phyloP scores from a whole-genome alignment of 495 filamentous ascomycete genomes.

The Penicillium robsamsonii region DNA sequence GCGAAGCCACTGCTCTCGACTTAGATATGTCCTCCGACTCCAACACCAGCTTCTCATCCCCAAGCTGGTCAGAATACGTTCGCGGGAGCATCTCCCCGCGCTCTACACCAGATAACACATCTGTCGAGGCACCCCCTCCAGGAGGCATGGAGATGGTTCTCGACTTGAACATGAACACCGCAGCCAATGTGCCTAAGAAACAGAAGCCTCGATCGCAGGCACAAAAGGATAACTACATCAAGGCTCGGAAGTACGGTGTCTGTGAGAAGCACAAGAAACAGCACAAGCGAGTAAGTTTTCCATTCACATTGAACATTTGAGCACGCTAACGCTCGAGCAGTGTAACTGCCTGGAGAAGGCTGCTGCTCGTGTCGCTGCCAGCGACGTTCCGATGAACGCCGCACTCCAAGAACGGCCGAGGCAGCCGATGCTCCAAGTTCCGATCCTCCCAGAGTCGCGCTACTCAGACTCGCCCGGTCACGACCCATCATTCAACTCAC shows the following conservation, averaged over 20 bases:
- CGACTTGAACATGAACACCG: slow-evolving; percentile 49
- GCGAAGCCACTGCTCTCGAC: slow-evolving; percentile 31
- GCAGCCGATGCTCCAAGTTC: background rate
- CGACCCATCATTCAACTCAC: slow-evolving; percentile 6
- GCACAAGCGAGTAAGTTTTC: slow-evolving; percentile 43
- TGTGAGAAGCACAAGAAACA: slow-evolving; percentile 51
- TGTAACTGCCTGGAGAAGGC: slow-evolving; percentile 48
- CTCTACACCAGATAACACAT: slow-evolving; percentile 22
- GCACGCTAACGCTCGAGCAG: slow-evolving; percentile 29
- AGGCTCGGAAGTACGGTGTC: slow-evolving; percentile 45
- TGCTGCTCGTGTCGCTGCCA: slow-evolving; percentile 25
- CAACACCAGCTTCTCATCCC: slow-evolving; percentile 40
- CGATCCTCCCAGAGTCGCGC: slow-evolving; percentile 14
- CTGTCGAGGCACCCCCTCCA: slow-evolving; percentile 17
- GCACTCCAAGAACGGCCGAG: slow-evolving; percentile 14
- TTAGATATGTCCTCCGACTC: slow-evolving; percentile 34
- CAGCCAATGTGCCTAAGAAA: slow-evolving; percentile 44
- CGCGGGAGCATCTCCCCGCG: slow-evolving; percentile 28
- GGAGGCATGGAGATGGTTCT: slow-evolving; percentile 42
- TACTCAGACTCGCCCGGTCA: slow-evolving; percentile 16
- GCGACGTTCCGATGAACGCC: slow-evolving; percentile 18
- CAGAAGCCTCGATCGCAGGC: slow-evolving; percentile 47
- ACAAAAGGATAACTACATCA: slow-evolving; percentile 50
- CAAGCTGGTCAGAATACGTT: slow-evolving; percentile 36
- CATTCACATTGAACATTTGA: slow-evolving; percentile 6